phyloP scores from a whole-genome alignment of 768 basidiomycete genomes.

The Tubosaeta brunneosetosa region DNA sequence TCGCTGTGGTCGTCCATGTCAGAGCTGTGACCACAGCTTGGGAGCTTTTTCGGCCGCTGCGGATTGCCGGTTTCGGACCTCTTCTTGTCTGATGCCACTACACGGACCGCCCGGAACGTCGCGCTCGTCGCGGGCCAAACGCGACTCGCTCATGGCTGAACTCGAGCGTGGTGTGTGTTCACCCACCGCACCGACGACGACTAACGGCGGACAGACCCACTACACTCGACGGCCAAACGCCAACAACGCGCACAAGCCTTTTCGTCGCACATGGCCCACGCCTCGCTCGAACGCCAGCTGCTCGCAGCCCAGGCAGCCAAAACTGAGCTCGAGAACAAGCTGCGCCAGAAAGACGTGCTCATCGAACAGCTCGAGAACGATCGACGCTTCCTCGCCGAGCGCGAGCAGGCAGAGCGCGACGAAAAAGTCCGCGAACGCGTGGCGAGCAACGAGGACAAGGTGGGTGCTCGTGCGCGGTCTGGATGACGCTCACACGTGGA shows the following conservation, averaged over 20 bases:
- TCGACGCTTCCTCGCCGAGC: slow-evolving; percentile 61
- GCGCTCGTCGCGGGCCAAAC: slow-evolving; percentile 36
- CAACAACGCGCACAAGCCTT: slow-evolving; percentile 62
- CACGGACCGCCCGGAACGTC: background rate
- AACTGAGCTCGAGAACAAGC: slow-evolving; percentile 60
- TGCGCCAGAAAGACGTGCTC: slow-evolving; percentile 57
- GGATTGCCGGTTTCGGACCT: slow-evolving; percentile 8
- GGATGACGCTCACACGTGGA: background rate
- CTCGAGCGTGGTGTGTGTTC: slow-evolving; percentile 52
- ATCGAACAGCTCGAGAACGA: slow-evolving; percentile 70
- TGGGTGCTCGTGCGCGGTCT: slow-evolving; percentile 27
- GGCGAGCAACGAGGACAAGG: slow-evolving; percentile 56
- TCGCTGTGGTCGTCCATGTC: slow-evolving; percentile 16
- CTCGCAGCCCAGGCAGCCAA: slow-evolving; percentile 56
- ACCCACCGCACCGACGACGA: background rate
- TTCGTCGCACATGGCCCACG: slow-evolving; percentile 54
- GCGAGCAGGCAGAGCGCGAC: slow-evolving; percentile 63
- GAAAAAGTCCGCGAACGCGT: slow-evolving; percentile 58
- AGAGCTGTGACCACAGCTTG: background rate
- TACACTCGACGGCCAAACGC: slow-evolving; percentile 61
- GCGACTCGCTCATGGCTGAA: slow-evolving; percentile 64
- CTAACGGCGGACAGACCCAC: slow-evolving; percentile 45
- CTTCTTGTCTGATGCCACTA: background rate
- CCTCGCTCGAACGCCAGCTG: slow-evolving; percentile 66
- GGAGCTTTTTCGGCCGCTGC: background rate